A percentile compares a stretch with the other conserved stretches of the same genome.
Conservation (phyloP, 257 asterid genomes). For the Agastache rugosa region DNA sequence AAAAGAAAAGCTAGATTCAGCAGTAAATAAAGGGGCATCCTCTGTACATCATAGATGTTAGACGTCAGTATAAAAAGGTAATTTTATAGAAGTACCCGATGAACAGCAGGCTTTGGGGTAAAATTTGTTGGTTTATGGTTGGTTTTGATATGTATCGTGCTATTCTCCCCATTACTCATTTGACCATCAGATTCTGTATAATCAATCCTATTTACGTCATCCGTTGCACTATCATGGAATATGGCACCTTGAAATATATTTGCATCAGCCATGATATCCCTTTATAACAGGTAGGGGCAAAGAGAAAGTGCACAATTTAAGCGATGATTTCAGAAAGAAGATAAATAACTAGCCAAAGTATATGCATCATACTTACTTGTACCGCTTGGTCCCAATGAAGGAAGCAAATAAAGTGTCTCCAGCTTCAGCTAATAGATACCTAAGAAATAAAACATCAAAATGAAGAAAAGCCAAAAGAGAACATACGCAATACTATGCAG, state of each 20-base stretch:
- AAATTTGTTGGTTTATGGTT: slow-evolving; percentile 58
- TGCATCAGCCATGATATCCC: slow-evolving; percentile 99
- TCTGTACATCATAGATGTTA: slow-evolving; percentile 15
- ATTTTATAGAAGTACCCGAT: slow-evolving; percentile 65
- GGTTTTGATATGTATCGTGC: slow-evolving; percentile 48
- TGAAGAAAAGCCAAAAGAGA: slow-evolving; percentile 12
- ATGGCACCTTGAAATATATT: slow-evolving; percentile 99
- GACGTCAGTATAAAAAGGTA: slow-evolving; percentile 28
- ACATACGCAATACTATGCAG: background rate
- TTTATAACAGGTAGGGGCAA: slow-evolving; percentile 63
- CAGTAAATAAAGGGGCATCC: slow-evolving; percentile 12
- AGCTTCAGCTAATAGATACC: slow-evolving; percentile 96
- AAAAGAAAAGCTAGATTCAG: slow-evolving; percentile 26
- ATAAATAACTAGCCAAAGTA: slow-evolving; percentile 33
- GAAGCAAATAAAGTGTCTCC: slow-evolving; percentile 98
- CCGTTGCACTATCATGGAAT: slow-evolving; percentile 76
- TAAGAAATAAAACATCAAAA: slow-evolving; percentile 36
- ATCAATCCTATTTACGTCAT: slow-evolving; percentile 53
- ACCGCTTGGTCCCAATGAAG: slow-evolving; percentile 94
- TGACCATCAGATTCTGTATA: slow-evolving; percentile 46
- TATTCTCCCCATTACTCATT: slow-evolving; percentile 54
- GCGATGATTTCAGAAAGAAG: slow-evolving; percentile 41
- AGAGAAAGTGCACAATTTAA: slow-evolving; percentile 61
- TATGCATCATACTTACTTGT: slow-evolving; percentile 64
- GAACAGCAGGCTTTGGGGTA: slow-evolving; percentile 88